phyloP scores from a whole-genome alignment of 2,329 filamentous ascomycete genomes.

The Exophiala xenobiotica region DNA sequence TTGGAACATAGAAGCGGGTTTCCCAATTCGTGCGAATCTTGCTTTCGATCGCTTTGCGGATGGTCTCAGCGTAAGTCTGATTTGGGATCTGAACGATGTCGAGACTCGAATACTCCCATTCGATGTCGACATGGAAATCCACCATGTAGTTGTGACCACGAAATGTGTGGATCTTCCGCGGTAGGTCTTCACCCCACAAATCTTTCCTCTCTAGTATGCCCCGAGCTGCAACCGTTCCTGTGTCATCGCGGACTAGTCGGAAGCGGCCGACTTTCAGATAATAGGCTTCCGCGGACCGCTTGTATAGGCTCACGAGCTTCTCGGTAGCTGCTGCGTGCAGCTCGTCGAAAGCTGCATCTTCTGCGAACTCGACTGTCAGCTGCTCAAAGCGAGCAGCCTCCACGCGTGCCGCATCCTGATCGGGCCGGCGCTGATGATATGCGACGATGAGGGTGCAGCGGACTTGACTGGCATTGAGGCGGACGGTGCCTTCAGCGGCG shows the following conservation, averaged over 20 bases:
- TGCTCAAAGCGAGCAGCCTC: not conserved
- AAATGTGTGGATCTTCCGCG: slow-evolving; percentile 1
- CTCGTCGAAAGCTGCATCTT: slow-evolving; percentile 2
- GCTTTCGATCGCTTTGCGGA: not conserved
- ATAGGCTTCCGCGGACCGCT: not conserved
- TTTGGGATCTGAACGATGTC: not conserved
- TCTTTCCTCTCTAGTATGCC: slow-evolving; percentile 4
- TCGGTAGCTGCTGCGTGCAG: not conserved
- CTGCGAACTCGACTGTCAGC: not conserved
- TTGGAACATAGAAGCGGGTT: not conserved
- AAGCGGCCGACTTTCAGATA: slow-evolving; percentile 1
- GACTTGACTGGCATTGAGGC: not conserved
- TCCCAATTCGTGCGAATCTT: not conserved
- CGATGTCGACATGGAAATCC: not conserved
- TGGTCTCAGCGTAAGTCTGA: not conserved
- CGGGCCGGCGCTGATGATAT: not conserved
- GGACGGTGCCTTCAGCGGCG: not conserved
- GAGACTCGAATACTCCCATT: not conserved
- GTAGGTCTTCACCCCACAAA: not conserved
- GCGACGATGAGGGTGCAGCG: not conserved
- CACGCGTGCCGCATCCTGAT: not conserved
- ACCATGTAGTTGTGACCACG: not conserved
- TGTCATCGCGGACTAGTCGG: not conserved
- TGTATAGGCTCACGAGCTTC: not conserved
- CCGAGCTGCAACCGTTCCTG: not conserved